These are phyloP conservation scores for Microdochium nivale DNA, from an alignment of 2,329 filamentous ascomycete species.

Conservation along the genomic window DNA sequence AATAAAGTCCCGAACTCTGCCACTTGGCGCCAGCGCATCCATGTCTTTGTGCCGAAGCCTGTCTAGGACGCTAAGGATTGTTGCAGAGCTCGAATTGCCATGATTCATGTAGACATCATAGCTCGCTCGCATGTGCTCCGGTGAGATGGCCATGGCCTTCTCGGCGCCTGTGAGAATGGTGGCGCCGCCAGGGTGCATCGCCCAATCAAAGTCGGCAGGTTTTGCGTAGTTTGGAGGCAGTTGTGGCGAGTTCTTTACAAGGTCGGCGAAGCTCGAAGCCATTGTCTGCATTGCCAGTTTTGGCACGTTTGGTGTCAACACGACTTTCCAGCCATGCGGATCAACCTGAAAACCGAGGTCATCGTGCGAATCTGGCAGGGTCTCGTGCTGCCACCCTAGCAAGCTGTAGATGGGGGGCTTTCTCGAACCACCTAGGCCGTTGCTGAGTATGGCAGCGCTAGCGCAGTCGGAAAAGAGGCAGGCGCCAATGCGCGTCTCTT, in stretches of 20 bases:
- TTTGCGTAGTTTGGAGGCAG: slow-evolving; percentile 34
- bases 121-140: slow-evolving; percentile 60
- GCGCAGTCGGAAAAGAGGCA: slow-evolving; percentile 64
- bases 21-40: slow-evolving; percentile 44
- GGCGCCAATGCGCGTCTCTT: slow-evolving; percentile 56
- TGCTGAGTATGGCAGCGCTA: slow-evolving; percentile 57
- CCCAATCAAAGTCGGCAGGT: slow-evolving; percentile 61
- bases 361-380: slow-evolving; percentile 51
- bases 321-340: slow-evolving; percentile 58
- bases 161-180: slow-evolving; percentile 59
- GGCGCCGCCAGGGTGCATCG: slow-evolving; percentile 61
- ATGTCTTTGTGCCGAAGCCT: slow-evolving; percentile 50
- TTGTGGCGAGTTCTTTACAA: slow-evolving; percentile 37
- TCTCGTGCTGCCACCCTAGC: slow-evolving; percentile 56
- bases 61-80: slow-evolving; percentile 60
- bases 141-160: slow-evolving; percentile 43
- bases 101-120: slow-evolving; percentile 60
- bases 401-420: slow-evolving; percentile 43
- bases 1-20: slow-evolving; percentile 44
- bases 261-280: slow-evolving; percentile 42
- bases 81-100: slow-evolving; percentile 63
- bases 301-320: slow-evolving; percentile 54
- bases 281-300: slow-evolving; percentile 43
- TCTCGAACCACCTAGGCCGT: slow-evolving; percentile 43
- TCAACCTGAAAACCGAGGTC: slow-evolving; percentile 60